phyloP scores from a whole-genome alignment of 352 stramenopile species.

The Phytophthora macrochlamydospora region DNA sequence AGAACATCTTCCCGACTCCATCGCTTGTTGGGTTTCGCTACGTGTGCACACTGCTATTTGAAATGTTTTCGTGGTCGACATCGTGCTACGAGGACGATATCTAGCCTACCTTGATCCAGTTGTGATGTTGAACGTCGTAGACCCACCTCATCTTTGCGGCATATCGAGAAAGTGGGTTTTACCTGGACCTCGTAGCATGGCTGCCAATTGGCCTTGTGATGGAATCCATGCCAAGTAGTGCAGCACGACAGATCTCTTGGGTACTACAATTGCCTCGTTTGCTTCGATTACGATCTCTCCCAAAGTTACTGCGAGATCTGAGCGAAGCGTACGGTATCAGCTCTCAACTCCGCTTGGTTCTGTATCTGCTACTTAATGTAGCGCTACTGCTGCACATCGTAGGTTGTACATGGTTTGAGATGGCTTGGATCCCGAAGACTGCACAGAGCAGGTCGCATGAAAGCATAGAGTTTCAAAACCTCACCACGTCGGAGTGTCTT shows the following conservation, averaged over 20 bases:
- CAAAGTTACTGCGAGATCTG: constrained; percentile 48
- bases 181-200: constrained; percentile 44
- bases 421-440: constrained; percentile 26
- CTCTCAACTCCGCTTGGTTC: constrained; percentile 49
- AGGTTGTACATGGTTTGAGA: constrained; percentile 63
- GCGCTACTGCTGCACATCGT: constrained; percentile 52
- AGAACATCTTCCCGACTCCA: constrained; percentile 1
- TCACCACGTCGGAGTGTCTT: constrained; percentile 37
- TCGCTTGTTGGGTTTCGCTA: constrained; percentile 24
- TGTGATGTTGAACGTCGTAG: constrained; percentile 51
- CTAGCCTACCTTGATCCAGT: constrained; percentile 60
- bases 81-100: constrained; percentile 46
- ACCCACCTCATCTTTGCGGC: constrained; percentile 54
- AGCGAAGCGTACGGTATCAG: constrained; percentile 54
- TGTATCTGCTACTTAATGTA: constrained; percentile 47
- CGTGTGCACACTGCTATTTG: constrained; percentile 32
- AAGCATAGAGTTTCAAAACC: neutral
- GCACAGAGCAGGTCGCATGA: neutral
- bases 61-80: constrained; percentile 57
- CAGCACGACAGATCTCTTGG: constrained; percentile 36
- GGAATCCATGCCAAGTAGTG: constrained; percentile 23
- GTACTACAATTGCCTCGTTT: constrained; percentile 45
- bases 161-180: constrained; percentile 56
- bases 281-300: constrained; percentile 44
- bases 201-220: constrained; percentile 44